phyloP scores from a whole-genome alignment of 495 filamentous ascomycete species.

The Parathielavia appendiculata region DNA sequence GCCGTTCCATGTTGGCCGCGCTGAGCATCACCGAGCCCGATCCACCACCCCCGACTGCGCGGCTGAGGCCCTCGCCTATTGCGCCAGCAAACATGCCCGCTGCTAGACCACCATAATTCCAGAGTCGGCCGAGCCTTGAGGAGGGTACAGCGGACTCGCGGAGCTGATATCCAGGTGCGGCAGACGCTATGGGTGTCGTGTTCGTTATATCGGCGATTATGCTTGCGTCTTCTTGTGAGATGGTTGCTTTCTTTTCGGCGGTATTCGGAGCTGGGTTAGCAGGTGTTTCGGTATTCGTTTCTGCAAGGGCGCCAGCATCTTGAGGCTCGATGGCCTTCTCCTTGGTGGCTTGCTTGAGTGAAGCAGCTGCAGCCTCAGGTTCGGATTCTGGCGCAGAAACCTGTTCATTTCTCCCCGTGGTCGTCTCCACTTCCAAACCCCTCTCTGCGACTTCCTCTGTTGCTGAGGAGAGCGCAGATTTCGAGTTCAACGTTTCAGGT shows the following conservation, averaged over 20 bases:
- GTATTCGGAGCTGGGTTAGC: not conserved
- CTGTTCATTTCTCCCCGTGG: not conserved
- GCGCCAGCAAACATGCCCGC: slow-evolving; percentile 96
- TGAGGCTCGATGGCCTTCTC: no score
- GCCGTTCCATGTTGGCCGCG: slow-evolving; percentile 80
- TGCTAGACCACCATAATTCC: slow-evolving; percentile 90
- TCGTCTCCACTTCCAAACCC: not conserved
- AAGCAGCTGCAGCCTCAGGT: not conserved
- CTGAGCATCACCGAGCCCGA: slow-evolving; percentile 80
- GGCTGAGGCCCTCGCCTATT: slow-evolving; percentile 72
- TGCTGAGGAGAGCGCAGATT: not conserved
- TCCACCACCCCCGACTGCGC: slow-evolving; percentile 54
- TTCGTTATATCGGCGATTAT: slow-evolving; percentile 19
- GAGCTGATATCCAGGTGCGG: slow-evolving; percentile 56
- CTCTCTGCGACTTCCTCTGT: not conserved
- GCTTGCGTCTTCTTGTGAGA: slow-evolving; percentile 15
- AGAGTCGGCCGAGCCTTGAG: slow-evolving; percentile 76
- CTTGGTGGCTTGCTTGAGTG: not conserved
- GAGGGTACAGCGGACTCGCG: slow-evolving; percentile 87
- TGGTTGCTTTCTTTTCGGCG: not conserved
- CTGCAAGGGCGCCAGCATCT: not conserved
- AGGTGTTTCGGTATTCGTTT: not conserved
- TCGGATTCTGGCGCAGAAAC: not conserved
- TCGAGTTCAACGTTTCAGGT: not conserved
- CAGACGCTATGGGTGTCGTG: slow-evolving; percentile 1